Conservation (phyloP, 2,329 filamentous ascomycete species). For the Paecilomyces dactylethromorphus region DNA sequence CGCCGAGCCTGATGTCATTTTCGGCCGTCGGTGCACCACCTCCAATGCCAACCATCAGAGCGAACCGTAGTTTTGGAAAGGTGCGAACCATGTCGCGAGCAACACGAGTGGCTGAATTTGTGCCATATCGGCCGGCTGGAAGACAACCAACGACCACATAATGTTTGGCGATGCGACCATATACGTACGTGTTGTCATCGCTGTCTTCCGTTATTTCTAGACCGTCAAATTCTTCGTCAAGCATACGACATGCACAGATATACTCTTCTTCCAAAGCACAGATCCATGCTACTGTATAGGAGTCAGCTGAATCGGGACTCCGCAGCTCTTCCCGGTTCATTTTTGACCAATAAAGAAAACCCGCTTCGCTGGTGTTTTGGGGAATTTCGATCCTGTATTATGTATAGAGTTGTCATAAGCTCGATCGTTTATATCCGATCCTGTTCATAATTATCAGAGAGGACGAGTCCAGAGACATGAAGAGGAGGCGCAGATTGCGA, state of each 20-base stretch:
- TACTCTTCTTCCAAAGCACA: conserved; percentile 9
- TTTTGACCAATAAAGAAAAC: too few species aligned
- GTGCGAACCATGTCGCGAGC: background rate
- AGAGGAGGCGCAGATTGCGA: too few species aligned
- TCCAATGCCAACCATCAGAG: conserved; percentile 38
- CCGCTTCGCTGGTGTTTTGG: too few species aligned
- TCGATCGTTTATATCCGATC: too few species aligned
- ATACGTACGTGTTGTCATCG: conserved; percentile 15
- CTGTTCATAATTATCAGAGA: too few species aligned
- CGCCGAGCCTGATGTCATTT: conserved; percentile 8
- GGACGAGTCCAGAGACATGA: too few species aligned
- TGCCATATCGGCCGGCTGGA: conserved; percentile 8
- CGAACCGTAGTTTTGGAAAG: conserved; percentile 11
- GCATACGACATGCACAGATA: conserved; percentile 1
- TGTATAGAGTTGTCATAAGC: too few species aligned
- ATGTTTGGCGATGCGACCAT: conserved; percentile 13
- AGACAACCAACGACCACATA: conserved; percentile 19
- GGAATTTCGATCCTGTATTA: too few species aligned
- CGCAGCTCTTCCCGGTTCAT: too few species aligned
- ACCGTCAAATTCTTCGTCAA: conserved; percentile 2
- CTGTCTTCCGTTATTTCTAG: background rate
- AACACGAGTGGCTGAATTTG: background rate
- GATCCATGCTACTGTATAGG: conserved; percentile 7
- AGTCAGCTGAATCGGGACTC: too few species aligned
- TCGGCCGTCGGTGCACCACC: conserved; percentile 10